phyloP scores from a whole-genome alignment of 208 protist species.

The Giardia duodenalis region DNA sequence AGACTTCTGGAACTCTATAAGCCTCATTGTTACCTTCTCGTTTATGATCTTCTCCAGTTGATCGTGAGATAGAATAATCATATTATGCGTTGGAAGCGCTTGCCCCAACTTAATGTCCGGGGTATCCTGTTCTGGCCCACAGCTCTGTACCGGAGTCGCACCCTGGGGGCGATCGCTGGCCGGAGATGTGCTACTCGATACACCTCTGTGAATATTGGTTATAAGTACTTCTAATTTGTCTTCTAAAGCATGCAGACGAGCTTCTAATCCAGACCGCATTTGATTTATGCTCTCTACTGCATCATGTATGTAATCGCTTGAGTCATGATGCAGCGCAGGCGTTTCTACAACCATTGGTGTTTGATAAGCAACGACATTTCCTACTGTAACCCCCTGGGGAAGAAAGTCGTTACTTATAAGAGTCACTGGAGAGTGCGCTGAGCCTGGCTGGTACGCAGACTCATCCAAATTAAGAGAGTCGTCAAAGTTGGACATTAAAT shows the following conservation, averaged over 20 bases:
- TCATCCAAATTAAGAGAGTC: neutral
- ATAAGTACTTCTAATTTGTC: neutral
- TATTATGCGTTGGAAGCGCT: neutral
- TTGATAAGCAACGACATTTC: neutral
- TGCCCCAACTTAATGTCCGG: neutral
- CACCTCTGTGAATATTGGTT: neutral
- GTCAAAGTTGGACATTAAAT: neutral
- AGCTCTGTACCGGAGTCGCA: neutral
- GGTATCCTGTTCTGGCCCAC: neutral
- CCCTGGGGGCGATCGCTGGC: neutral
- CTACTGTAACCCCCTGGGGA: neutral
- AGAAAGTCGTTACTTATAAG: neutral
- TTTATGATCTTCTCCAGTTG: neutral
- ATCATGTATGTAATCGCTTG: neutral
- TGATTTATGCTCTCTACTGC: neutral
- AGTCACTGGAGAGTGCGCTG: neutral
- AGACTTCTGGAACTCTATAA: neutral
- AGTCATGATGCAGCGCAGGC: neutral
- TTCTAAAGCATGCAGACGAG: neutral
- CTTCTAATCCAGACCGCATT: neutral
- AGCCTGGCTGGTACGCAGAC: neutral
- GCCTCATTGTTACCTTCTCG: neutral
- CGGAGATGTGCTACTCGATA: neutral
- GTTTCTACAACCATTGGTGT: constrained; percentile 6
- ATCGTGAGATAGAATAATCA: neutral